Evolutionary conservation across 73 alveolate species (phyloP).

Genomic region (Paramecium sonneborni): DNA sequence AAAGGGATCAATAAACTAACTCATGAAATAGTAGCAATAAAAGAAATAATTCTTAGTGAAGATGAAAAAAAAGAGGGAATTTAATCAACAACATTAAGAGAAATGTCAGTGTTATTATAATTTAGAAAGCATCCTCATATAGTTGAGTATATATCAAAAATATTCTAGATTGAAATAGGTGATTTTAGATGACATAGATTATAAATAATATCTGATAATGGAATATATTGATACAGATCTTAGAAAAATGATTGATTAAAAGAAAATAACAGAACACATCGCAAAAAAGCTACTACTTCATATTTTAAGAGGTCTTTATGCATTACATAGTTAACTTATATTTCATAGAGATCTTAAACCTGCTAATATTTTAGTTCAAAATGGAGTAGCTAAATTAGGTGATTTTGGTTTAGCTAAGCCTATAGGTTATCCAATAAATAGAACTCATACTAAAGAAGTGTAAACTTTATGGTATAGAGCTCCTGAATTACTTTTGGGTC

Average conservation of each 20-base stretch:
- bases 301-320: slow-evolving; percentile 5
- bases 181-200: not conserved
- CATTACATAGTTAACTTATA: slow-evolving; percentile 11
- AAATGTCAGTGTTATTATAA: slow-evolving; percentile 21
- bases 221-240: slow-evolving; percentile 22
- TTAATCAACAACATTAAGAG: slow-evolving; percentile 61
- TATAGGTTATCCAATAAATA: slow-evolving; percentile 61
- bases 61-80: slow-evolving; percentile 62
- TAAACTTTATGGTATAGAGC: slow-evolving; percentile 75
- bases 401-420: slow-evolving; percentile 91
- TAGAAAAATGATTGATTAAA: not conserved
- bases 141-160: not conserved
- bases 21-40: slow-evolving; percentile 77
- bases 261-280: not conserved
- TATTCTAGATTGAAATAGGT: not conserved
- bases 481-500: slow-evolving; percentile 73
- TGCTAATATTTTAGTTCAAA: slow-evolving; percentile 61
- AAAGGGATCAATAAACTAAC: slow-evolving; percentile 37
- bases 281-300: not conserved
- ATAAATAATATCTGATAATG: not conserved
- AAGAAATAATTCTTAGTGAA: slow-evolving; percentile 79
- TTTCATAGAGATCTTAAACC: slow-evolving; percentile 67
- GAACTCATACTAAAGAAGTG: slow-evolving; percentile 69
- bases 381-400: slow-evolving; percentile 86
- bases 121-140: not conserved